These are phyloP conservation scores for Blastocystis sp. DNA, from an alignment of 352 stramenopile species.

Conservation along the genomic window DNA sequence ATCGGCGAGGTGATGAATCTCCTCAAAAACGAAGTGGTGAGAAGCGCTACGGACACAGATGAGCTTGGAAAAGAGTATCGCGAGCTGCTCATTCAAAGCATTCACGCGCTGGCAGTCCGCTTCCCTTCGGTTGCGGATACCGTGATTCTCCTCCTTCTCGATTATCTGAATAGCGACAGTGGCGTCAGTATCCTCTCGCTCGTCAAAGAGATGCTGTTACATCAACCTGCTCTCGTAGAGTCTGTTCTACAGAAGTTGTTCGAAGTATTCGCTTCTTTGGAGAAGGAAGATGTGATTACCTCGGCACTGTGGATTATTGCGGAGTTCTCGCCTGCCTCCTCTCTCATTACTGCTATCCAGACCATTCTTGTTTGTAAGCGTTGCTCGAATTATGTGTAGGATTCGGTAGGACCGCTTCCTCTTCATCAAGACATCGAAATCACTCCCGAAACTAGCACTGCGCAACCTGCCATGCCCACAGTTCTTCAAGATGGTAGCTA, in stretches of 20 bases:
- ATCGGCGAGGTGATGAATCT: slow-evolving; percentile 82
- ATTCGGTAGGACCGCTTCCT: slow-evolving; percentile 72
- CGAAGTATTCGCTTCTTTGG: slow-evolving; percentile 84
- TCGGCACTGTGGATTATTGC: slow-evolving; percentile 92
- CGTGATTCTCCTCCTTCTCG: slow-evolving; percentile 96
- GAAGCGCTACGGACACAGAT: slow-evolving; percentile 68
- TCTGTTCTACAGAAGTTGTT: slow-evolving; percentile 88
- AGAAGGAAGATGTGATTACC: slow-evolving; percentile 86
- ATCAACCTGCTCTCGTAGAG: slow-evolving; percentile 83
- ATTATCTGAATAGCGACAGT: slow-evolving; percentile 90
- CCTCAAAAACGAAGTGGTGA: slow-evolving; percentile 77
- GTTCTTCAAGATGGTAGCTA: slow-evolving; percentile 97
- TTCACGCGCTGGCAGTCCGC: slow-evolving; percentile 91
- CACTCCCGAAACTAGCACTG: slow-evolving; percentile 69
- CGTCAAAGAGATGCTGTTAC: slow-evolving; percentile 92
- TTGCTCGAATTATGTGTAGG: slow-evolving; percentile 32
- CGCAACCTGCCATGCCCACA: slow-evolving; percentile 82
- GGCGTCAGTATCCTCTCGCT: slow-evolving; percentile 96
- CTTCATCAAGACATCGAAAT: slow-evolving; percentile 67
- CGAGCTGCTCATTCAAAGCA: slow-evolving; percentile 91
- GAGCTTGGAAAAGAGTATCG: slow-evolving; percentile 92
- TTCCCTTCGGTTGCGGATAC: slow-evolving; percentile 92
- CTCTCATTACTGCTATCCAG: slow-evolving; percentile 71
- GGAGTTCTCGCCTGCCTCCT: slow-evolving; percentile 78
- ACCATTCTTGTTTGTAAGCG: slow-evolving; percentile 79